Evolutionary conservation across 805 yeast genomes (phyloP), one percentile per base, ranked within the genome.

Genomic region (Yamadazyma ubonensis): DNA sequence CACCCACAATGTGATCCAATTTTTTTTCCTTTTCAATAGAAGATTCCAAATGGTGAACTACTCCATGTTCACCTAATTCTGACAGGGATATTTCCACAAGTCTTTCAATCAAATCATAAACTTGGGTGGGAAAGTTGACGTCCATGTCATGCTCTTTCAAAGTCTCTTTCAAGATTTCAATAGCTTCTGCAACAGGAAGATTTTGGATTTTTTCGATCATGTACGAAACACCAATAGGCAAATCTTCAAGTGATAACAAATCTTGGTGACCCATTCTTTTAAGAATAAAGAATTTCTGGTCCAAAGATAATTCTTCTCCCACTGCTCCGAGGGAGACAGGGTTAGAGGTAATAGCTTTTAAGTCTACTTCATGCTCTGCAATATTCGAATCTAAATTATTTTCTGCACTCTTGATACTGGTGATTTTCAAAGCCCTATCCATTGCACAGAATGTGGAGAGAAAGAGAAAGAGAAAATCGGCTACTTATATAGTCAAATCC

Each of bases 71-170:
- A n/a, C n/a, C 27, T 5, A 29, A 18, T 14, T 38, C 22, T 15
- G 29, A 29, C 5, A 38, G 35, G 8, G 41, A 34, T 10, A n/a
- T 8, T 15, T 39, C 45, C 8, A 51, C 47, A 29, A 51, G 44
- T 10, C 43, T 44, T 44, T 55, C 54, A 29, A 58, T 50, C 16
- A 59, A 53, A 2, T 51, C 59, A 35, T 48, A 55, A 29, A 58
- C 70, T 6, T 44, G 46, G 3, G 53, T 34, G 3, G 65, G 64
- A 41, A 63, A 54, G 42, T 67, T 68, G 25, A 59, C 58, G 42
- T 68, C 73, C 10, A 48, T 59, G 0, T 46, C 40, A 37, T 62
- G 67, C 2, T 57, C 61, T 2, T 41, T 55, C 25, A 64, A 29
- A 2, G 60, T 53, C n/a, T 51, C 55, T 33, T 57, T 53, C 36